Base-by-base conservation (phyloP, 352 stramenopile genomes). In the Globisporangium viniferum region DNA sequence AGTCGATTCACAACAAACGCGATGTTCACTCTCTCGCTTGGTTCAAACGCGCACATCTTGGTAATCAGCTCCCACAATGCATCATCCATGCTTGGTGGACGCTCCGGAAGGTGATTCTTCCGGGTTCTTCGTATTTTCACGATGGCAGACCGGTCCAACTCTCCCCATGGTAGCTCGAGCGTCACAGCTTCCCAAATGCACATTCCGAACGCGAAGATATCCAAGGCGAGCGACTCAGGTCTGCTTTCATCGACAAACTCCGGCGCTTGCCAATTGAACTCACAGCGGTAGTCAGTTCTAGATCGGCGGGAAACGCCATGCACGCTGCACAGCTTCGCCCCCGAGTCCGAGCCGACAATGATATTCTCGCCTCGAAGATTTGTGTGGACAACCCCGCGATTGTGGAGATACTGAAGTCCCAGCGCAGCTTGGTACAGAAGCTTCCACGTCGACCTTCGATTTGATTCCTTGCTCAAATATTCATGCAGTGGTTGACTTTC, bases 131-230 rank as follows among this genome's bases (percentile, higher is more conserved):
- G 0, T 0, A 12, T 29, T 53, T 62, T 66, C 62, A 66, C 2
- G 7, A 29, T 35, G 7, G 9, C 29, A 35, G n/a, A 8, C 59
- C 15, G 15, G 36, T 5, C 60, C 48, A 1, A 59, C 3, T 22
- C 59, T 46, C n/a, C 53, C 54, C 55, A 14, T 41, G 24, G 27
- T 39, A 65, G 5, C 51, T 60, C 7, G 51, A n/a, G n/a, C 29
- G 62, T 48, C 67, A 66, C 6, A 15, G 48, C 61, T 41, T 59
- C 57, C 15, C 59, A 14, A 20, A 74, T 53, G 51, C 62, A 70
- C 62, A 75, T 76, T 0, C 66, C 70, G 20, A 76, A 73, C 20
- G 73, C 73, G 24, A 73, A 78, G 27, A 76, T 35, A 14, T 78
- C 73, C 7, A 59, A 72, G 4, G 56, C 66, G 31, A 39, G 14